Conservation (phyloP, 495 filamentous ascomycete species). For the Daldinia bambusicola region DNA sequence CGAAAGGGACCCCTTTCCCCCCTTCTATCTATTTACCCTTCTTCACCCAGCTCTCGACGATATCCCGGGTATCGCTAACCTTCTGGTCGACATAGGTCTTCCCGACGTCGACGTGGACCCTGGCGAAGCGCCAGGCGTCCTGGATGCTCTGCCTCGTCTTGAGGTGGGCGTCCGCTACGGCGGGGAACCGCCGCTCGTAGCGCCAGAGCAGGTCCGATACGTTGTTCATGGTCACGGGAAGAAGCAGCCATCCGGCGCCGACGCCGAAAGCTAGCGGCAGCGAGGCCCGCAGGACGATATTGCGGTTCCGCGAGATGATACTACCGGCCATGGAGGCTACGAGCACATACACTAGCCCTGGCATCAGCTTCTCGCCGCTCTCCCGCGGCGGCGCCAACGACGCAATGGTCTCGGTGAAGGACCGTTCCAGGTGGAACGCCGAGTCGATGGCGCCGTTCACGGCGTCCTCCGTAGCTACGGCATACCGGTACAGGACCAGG, state of each 20-base stretch:
- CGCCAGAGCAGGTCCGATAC: conserved; percentile 83
- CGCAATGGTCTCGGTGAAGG: conserved; percentile 85
- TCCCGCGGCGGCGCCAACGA: conserved; percentile 85
- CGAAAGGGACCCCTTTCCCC: background rate
- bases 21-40: conserved; percentile 72
- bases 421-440: conserved; percentile 80
- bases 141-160: conserved; percentile 70
- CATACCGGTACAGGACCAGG: conserved; percentile 81
- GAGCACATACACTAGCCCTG: conserved; percentile 87
- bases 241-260: conserved; percentile 75
- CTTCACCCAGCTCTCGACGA: conserved; percentile 86
- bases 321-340: conserved; percentile 92
- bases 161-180: conserved; percentile 80
- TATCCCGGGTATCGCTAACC: conserved; percentile 75
- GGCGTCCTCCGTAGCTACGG: conserved; percentile 74
- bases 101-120: conserved; percentile 75
- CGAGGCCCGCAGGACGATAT: conserved; percentile 76
- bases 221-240: conserved; percentile 86
- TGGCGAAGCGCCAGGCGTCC: conserved; percentile 73
- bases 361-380: conserved; percentile 83
- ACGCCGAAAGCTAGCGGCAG: conserved; percentile 78
- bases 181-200: conserved; percentile 87
- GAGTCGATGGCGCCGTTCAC: conserved; percentile 80
- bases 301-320: conserved; percentile 87
- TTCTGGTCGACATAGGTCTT: conserved; percentile 80